phyloP scores from a whole-genome alignment of 2,329 filamentous ascomycete species.

The Phaeomoniella chlamydospora region DNA sequence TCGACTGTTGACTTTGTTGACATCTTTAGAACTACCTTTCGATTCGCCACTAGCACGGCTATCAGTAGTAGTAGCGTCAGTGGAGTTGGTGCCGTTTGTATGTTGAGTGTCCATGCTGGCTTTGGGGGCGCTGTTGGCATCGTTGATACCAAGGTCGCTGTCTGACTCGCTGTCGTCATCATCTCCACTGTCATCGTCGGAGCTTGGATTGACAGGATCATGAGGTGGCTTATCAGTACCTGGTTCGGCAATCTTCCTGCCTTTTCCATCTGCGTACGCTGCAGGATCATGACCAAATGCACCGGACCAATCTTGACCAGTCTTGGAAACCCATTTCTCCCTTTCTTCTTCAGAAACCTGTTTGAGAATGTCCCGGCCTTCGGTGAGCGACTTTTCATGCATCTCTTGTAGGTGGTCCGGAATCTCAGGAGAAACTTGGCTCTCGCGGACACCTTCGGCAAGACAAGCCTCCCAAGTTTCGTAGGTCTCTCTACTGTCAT shows the following conservation, averaged over 20 bases:
- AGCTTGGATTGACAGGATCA: slow-evolving; percentile 34
- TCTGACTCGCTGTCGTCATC: slow-evolving; percentile 17
- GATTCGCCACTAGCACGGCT: neutral
- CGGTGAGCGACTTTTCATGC: slow-evolving; percentile 66
- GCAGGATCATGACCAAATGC: slow-evolving; percentile 70
- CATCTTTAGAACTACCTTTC: slow-evolving; percentile 10
- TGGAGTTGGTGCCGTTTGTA: slow-evolving; percentile 14
- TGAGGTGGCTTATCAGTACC: slow-evolving; percentile 36
- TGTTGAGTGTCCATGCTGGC: slow-evolving; percentile 27
- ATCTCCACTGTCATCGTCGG: slow-evolving; percentile 17
- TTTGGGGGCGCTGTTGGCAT: slow-evolving; percentile 24
- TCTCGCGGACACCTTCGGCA: slow-evolving; percentile 66
- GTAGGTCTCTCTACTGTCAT: slow-evolving; percentile 80
- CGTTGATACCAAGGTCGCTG: slow-evolving; percentile 44
- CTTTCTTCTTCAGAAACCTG: slow-evolving; percentile 56
- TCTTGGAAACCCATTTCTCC: slow-evolving; percentile 61
- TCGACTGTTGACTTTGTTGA: slow-evolving; percentile 23
- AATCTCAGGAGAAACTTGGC: slow-evolving; percentile 57
- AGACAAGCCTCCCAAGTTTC: slow-evolving; percentile 90
- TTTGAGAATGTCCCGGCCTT: slow-evolving; percentile 69
- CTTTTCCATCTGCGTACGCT: slow-evolving; percentile 37
- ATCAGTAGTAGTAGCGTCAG: slow-evolving; percentile 6
- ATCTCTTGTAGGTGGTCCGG: slow-evolving; percentile 58
- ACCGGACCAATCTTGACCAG: slow-evolving; percentile 74
- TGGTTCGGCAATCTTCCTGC: slow-evolving; percentile 41